Evolutionary conservation across 768 basidiomycete genomes (phyloP).

Genomic region (Leccinellum rugosiceps): DNA sequence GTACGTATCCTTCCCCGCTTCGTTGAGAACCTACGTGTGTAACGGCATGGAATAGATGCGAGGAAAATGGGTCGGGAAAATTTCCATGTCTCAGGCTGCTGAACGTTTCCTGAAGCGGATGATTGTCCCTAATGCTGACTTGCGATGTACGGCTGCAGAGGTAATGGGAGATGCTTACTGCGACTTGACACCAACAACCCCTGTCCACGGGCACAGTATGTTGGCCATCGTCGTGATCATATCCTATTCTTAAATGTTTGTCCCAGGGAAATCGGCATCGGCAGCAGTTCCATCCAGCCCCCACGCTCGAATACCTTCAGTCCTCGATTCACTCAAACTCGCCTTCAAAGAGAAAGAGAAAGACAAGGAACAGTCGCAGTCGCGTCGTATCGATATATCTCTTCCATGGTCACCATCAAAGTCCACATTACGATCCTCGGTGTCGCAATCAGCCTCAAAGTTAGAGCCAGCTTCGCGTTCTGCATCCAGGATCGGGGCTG

Average conservation of each 20-base stretch:
- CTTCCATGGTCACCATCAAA: slow-evolving; percentile 33
- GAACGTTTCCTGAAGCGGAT: slow-evolving; percentile 74
- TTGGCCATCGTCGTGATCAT: slow-evolving; percentile 16
- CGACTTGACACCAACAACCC: slow-evolving; percentile 35
- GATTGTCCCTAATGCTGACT: slow-evolving; percentile 79
- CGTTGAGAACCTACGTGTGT: neutral
- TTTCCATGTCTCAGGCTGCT: slow-evolving; percentile 57
- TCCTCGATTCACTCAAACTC: slow-evolving; percentile 19
- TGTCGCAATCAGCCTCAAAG: slow-evolving; percentile 15
- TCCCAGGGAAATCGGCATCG: slow-evolving; percentile 36
- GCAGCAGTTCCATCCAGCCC: slow-evolving; percentile 10
- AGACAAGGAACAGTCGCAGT: slow-evolving; percentile 26
- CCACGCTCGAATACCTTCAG: slow-evolving; percentile 16
- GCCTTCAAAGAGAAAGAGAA: slow-evolving; percentile 25
- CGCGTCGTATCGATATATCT: slow-evolving; percentile 34
- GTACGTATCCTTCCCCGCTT: slow-evolving; percentile 36
- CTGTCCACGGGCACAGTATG: slow-evolving; percentile 41
- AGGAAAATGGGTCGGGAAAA: slow-evolving; percentile 80
- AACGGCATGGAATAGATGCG: slow-evolving; percentile 43
- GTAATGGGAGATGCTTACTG: slow-evolving; percentile 70
- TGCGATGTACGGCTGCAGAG: slow-evolving; percentile 67
- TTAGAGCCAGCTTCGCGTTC: slow-evolving; percentile 15
- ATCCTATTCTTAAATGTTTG: neutral
- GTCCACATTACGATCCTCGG: slow-evolving; percentile 12
- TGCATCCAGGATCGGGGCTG: slow-evolving; percentile 15